phyloP scores from a whole-genome alignment of 352 stramenopile genomes.

The Phytopythium delawarense region DNA sequence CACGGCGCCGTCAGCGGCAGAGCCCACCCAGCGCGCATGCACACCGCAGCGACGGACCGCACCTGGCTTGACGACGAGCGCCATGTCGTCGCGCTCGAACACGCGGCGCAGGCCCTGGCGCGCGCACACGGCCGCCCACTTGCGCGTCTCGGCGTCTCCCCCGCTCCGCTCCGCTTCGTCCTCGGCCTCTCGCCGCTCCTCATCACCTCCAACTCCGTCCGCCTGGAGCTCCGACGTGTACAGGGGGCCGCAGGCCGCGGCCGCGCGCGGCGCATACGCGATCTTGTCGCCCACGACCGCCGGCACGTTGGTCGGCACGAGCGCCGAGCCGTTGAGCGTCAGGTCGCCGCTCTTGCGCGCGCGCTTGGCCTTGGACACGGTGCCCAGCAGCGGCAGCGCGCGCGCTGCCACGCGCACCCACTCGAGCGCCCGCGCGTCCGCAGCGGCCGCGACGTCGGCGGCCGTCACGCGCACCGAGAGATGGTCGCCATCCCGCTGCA shows the following conservation, averaged over 20 bases:
- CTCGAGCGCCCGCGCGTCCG: conserved; percentile 11
- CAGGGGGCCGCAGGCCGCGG: background rate
- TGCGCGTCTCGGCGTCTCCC: background rate
- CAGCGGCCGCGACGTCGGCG: conserved; percentile 7
- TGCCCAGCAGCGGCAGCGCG: conserved; percentile 36
- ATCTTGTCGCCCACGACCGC: conserved; percentile 30
- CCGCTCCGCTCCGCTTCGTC: background rate
- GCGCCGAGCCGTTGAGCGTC: conserved; percentile 36
- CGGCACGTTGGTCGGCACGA: conserved; percentile 25
- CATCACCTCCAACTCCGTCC: background rate
- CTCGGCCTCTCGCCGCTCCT: background rate
- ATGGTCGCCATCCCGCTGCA: background rate
- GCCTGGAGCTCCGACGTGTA: background rate
- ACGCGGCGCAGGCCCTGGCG: conserved; percentile 53
- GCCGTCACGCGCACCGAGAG: background rate
- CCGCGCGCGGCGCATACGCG: conserved; percentile 9
- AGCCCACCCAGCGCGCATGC: background rate
- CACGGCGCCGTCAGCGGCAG: background rate
- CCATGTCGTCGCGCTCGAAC: conserved; percentile 39
- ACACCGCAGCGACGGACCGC: background rate
- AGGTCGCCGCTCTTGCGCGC: conserved; percentile 36
- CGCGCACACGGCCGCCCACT: conserved; percentile 36
- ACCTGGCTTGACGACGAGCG: conserved; percentile 55
- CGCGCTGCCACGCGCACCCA: conserved; percentile 57
- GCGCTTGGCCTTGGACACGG: conserved; percentile 63